phyloP scores from a whole-genome alignment of 2,329 filamentous ascomycete genomes.

The Orbilia ellipsospora region DNA sequence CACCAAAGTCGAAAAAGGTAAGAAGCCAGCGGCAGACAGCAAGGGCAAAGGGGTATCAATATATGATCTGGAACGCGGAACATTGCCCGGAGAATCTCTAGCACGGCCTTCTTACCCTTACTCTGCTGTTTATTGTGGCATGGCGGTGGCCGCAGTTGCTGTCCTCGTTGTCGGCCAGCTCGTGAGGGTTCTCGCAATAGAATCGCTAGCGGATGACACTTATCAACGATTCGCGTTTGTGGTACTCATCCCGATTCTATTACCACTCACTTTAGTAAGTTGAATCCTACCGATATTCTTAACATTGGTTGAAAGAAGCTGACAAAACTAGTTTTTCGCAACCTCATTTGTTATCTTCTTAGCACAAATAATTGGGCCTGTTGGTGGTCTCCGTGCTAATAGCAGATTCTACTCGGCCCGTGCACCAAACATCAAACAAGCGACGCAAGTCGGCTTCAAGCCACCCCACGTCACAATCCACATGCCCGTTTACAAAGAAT shows the following conservation, averaged over 20 bases:
- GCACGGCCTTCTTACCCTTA: conserved; percentile 25
- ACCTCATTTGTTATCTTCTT: conserved; percentile 39
- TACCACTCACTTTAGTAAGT: conserved; percentile 45
- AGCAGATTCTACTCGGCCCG: conserved; percentile 65
- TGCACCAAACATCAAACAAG: conserved; percentile 61
- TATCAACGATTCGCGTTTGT: conserved; percentile 27
- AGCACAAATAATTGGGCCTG: conserved; percentile 66
- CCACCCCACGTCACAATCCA: conserved; percentile 66
- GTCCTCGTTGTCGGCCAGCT: conserved; percentile 39
- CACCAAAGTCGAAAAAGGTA: conserved; percentile 9
- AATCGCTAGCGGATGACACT: conserved; percentile 26
- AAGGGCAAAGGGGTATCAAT: conserved; percentile 20
- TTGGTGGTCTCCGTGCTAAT: conserved; percentile 64
- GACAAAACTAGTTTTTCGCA: conserved; percentile 33
- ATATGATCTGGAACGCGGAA: conserved; percentile 39
- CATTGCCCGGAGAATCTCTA: conserved; percentile 31
- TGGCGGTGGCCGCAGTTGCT: conserved; percentile 35
- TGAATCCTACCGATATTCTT: not conserved
- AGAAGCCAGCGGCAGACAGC: not conserved
- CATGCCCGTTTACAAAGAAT: conserved; percentile 68
- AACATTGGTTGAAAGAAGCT: not conserved
- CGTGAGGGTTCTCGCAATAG: conserved; percentile 25
- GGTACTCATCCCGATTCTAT: conserved; percentile 28
- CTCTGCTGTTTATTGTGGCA: conserved; percentile 33
- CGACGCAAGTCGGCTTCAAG: conserved; percentile 58